Percentiles rank a stretch among this genome's conserved stretches.
Evolutionary conservation across 768 basidiomycete genomes (phyloP).

Genomic region (Sporobolomyces pararoseus): DNA sequence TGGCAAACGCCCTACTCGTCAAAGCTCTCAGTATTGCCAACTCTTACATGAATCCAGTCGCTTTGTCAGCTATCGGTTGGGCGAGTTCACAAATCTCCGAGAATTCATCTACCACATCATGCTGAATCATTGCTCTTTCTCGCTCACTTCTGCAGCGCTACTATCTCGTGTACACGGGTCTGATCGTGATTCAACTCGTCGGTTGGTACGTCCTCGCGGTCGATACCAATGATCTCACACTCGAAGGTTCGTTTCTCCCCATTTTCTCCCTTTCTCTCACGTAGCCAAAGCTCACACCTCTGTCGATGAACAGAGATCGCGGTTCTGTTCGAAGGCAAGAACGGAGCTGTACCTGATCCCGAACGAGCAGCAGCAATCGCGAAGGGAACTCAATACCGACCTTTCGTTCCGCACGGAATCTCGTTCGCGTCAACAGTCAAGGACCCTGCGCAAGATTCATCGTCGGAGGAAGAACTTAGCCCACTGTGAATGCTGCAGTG

Average conservation of each 20-base stretch:
- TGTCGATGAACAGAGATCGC: conserved; percentile 37
- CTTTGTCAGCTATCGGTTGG: conserved; percentile 46
- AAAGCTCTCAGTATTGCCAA: conserved; percentile 28
- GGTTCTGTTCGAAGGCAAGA: conserved; percentile 44
- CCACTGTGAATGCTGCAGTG: too few species aligned
- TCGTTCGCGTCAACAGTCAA: neutral
- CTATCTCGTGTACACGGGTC: conserved; percentile 44
- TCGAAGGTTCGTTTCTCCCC: conserved; percentile 42
- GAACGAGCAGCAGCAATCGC: conserved; percentile 14
- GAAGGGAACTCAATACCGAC: neutral
- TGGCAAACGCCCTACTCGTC: conserved; percentile 20
- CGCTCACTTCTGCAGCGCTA: neutral
- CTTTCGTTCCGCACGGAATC: neutral
- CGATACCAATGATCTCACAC: conserved; percentile 47
- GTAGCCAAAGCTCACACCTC: neutral
- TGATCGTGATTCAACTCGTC: conserved; percentile 34
- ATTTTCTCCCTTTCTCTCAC: neutral
- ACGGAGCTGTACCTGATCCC: conserved; percentile 39
- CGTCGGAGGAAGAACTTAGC: neutral
- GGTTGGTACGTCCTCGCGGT: conserved; percentile 40
- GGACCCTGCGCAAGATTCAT: neutral
- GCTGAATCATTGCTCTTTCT: neutral
- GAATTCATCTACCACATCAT: too few species aligned
- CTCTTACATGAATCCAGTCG: conserved; percentile 46
- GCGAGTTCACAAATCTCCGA: too few species aligned